Evolutionary conservation across 139 green algal species (phyloP), one percentile per base, ranked within the genome.

Genomic region (Chlamydomonas incerta): DNA sequence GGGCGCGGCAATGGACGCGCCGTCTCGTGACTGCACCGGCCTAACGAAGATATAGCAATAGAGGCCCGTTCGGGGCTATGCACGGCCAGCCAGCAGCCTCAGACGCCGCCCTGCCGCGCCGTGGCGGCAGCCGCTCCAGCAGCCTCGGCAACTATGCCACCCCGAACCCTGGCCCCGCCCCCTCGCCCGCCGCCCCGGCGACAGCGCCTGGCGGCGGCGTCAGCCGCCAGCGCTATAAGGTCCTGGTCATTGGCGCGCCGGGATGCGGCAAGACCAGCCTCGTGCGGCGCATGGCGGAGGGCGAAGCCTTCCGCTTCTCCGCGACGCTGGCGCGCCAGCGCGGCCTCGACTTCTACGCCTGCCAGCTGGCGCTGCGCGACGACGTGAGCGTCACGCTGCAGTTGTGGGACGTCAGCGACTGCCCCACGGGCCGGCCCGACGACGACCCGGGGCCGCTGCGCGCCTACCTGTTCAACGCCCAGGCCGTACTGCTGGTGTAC

Each of bases 361-460:
- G 80, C 52, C 67, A 74, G 4, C 41, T 86, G 21, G 28, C 52
- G 18, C 69, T 86, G 2, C 80, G 80, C 26, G 68, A 86, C 33
- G 80, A 86, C 55, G n/a, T 79, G 13, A 14, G 28, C 2, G 68
- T 86, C 13, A 74, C 69, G 34, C 80, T 86, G 24, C 80, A 86
- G 68, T 55, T 86, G 18, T 86, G 80, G 80, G 80, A 86, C 55
- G 13, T 86, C 5, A 72, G 28, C 50, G 80, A 63, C 50, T 80
- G 80, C 52, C 79, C 79, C 18, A 37, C n/a, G n/a, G 33, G 29
- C 28, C 79, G 60, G 18, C 21, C 46, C 0, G 80, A 72, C 10
- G 67, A 77, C 20, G 18, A 46, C 28, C 11, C 34, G 0, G 23
- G 23, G 55, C 47, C 47, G 21, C 80, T 86, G 3, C 5, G 13